These are phyloP conservation scores for Lipomyces spencermartinsiae DNA, from an alignment of 805 yeast species.

Conservation along the genomic window DNA sequence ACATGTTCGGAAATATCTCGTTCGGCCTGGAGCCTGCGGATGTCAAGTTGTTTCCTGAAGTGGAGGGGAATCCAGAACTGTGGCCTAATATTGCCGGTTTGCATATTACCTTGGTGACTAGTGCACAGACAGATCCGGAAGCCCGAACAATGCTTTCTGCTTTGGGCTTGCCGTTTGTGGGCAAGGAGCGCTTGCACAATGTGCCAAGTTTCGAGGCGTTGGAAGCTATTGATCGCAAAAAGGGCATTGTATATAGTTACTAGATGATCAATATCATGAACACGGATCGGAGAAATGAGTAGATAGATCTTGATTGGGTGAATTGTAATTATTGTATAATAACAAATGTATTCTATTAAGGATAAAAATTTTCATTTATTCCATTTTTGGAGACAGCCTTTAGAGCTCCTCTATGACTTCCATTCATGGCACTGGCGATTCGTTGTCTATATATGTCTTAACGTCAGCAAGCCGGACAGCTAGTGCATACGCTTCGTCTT, in stretches of 20 bases:
- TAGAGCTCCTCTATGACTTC: not conserved
- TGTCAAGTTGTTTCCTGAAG: slow-evolving; percentile 86
- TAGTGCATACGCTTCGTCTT: not conserved
- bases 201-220: slow-evolving; percentile 24
- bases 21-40: slow-evolving; percentile 83
- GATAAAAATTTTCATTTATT: not conserved
- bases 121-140: slow-evolving; percentile 87
- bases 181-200: slow-evolving; percentile 31
- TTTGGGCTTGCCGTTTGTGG: slow-evolving; percentile 54
- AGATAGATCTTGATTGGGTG: not conserved
- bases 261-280: not conserved
- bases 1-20: slow-evolving; percentile 80
- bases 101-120: slow-evolving; percentile 81
- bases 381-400: not conserved
- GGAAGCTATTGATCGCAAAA: not conserved
- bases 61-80: slow-evolving; percentile 85
- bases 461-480: not conserved
- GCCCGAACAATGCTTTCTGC: slow-evolving; percentile 86
- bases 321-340: not conserved
- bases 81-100: slow-evolving; percentile 89
- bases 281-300: not conserved
- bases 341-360: not conserved
- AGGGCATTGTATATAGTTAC: slow-evolving; percentile 12
- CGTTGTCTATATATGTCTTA: too few species aligned
- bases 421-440: not conserved